Evolutionary conservation across 2,329 filamentous ascomycete genomes (phyloP), one percentile per base, ranked within the genome.

Genomic region (Claviceps sp.): DNA sequence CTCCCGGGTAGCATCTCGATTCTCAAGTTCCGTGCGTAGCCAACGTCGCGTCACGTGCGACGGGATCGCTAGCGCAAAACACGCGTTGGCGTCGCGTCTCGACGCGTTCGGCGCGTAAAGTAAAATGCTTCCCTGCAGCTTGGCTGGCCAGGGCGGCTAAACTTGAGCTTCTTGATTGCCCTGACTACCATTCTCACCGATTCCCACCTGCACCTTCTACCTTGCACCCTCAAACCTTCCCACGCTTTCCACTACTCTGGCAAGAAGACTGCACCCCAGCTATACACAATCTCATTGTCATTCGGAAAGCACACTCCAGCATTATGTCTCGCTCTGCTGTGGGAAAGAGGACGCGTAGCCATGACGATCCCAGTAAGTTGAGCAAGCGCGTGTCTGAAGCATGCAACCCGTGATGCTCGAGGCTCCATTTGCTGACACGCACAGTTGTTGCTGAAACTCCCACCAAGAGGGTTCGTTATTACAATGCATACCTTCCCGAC

Each of bases 401-500:
- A 19, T 39, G 26, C 41, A 22, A 5, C 6, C 24, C 26, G 14
- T n/a, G 22, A 17, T 49, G 7, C 26, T 30, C 26, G 26, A 30
- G 26, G 13, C 34, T 38, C 26, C 40, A 22, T 50, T 30, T 24
- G 45, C 52, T 54, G 16, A 53, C 13, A 40, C 53, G 57, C 51
- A 48, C 51, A 64, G 64, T 57, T 52, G 26, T 53, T 41, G 48
- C 56, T 50, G 62, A 64, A 50, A 63, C 63, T 38, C 70, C 74
- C 43, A 59, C 66, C 42, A 80, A 80, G 58, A 68, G 73, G 56
- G 66, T 70, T 49, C 70, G 75, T 56, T 70, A 72, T 40, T 55
- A 70, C 66, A 53, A 70, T 65, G 56, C 69, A 61, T 56, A 65
- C 62, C 56, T 61, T n/a, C 48, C 63, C 46, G 73, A 78, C 60